Conservation (phyloP, 78 protist genomes). For the Pigoraptor vietnamica region DNA sequence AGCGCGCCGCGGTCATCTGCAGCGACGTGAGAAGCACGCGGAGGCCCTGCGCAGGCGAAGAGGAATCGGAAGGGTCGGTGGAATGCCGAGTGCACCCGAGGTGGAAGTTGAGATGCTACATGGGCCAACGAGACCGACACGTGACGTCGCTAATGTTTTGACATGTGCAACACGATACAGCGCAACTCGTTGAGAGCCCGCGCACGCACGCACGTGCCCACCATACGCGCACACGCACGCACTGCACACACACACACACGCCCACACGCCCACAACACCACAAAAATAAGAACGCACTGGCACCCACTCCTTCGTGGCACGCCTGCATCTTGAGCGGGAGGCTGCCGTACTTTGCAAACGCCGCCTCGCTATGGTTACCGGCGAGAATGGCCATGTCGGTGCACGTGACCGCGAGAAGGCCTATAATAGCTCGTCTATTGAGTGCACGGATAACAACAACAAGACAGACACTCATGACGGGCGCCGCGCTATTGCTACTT, state of each 20-base stretch:
- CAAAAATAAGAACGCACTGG: neutral
- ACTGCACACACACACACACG: neutral
- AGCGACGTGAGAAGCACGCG: conserved; percentile 73
- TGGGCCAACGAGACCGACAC: neutral
- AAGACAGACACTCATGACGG: no score
- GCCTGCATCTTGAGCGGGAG: conserved; percentile 56
- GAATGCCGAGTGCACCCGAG: neutral
- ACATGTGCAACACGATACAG: neutral
- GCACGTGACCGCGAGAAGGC: conserved; percentile 91
- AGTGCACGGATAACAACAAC: neutral
- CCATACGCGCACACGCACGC: neutral
- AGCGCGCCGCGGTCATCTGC: conserved; percentile 62
- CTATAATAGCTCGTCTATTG: no score
- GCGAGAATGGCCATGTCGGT: conserved; percentile 93
- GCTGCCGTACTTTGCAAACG: conserved; percentile 87
- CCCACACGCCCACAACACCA: no score
- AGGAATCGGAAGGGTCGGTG: neutral
- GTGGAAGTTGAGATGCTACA: neutral
- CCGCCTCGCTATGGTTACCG: conserved; percentile 82
- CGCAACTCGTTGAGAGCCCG: neutral
- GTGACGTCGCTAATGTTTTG: neutral
- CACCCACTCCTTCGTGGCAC: conserved; percentile 86
- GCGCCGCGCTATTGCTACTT: no score
- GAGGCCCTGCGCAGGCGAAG: conserved; percentile 35
- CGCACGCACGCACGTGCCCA: no score